Conservation (phyloP, 2,329 filamentous ascomycete species). For the Neoscytalidium dimidiatum region DNA sequence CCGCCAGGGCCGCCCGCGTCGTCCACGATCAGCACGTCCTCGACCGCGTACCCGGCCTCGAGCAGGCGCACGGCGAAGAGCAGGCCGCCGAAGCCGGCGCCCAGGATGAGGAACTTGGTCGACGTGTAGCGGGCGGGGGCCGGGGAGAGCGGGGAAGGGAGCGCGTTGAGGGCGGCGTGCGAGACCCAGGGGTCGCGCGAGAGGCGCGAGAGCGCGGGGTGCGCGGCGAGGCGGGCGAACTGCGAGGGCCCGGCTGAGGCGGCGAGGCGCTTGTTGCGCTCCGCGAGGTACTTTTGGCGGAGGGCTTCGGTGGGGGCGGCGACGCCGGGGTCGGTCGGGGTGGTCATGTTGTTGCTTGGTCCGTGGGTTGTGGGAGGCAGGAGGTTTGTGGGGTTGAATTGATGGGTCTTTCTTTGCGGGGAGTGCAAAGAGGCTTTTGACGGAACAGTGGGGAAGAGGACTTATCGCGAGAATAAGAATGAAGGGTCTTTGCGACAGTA, state of each 20-base stretch:
- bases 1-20: conserved; percentile 26
- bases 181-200: conserved; percentile 30
- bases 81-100: conserved; percentile 48
- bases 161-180: neutral
- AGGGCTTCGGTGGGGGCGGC: neutral
- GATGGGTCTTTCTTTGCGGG: no score
- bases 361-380: neutral
- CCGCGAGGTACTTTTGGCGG: neutral
- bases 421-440: no score
- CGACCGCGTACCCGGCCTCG: conserved; percentile 35
- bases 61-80: conserved; percentile 44
- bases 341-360: neutral
- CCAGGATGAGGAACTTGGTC: conserved; percentile 39
- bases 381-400: no score
- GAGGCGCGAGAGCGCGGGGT: neutral
- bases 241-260: neutral
- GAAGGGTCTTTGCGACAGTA: no score
- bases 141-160: no score
- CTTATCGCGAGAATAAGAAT: no score
- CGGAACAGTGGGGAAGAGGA: no score
- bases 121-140: neutral
- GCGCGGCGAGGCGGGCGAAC: neutral
- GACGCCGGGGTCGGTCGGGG: neutral
- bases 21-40: conserved; percentile 38
- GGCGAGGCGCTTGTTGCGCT: conserved; percentile 13